Percentiles rank a stretch among this genome's conserved stretches.
Conservation (phyloP, 108 stramenopile genomes). For the Nannochloropsis oceanica region DNA sequence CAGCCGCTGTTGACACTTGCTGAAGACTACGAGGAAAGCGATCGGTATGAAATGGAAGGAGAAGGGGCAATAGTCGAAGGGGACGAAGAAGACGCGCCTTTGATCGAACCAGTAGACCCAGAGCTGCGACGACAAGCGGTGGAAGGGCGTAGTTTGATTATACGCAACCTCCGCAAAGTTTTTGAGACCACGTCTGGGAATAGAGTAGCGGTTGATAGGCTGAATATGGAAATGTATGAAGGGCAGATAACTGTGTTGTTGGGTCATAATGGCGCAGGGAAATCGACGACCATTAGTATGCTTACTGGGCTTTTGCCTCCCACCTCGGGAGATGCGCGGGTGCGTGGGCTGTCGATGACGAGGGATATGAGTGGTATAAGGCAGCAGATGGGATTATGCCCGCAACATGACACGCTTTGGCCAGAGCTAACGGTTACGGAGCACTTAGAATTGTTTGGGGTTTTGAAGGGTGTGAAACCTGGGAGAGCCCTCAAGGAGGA, state of each 20-base stretch:
- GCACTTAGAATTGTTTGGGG: slow-evolving; percentile 46
- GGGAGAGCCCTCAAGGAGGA: slow-evolving; percentile 2
- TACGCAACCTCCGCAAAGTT: slow-evolving; percentile 32
- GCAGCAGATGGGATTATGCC: slow-evolving; percentile 43
- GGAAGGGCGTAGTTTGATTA: slow-evolving; percentile 10
- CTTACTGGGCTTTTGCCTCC: slow-evolving; percentile 76
- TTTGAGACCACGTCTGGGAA: slow-evolving; percentile 48
- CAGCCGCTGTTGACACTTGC: neutral
- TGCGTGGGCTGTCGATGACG: slow-evolving; percentile 42
- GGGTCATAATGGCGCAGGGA: slow-evolving; percentile 67
- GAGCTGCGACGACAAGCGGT: neutral
- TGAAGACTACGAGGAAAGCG: slow-evolving; percentile 27
- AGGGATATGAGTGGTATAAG: slow-evolving; percentile 8
- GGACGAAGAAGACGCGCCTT: neutral
- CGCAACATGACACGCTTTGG: slow-evolving; percentile 53
- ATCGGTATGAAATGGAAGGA: neutral
- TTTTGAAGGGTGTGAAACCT: slow-evolving; percentile 26
- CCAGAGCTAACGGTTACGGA: slow-evolving; percentile 42
- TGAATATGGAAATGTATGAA: slow-evolving; percentile 67
- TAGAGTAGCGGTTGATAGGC: slow-evolving; percentile 69
- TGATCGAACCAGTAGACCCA: neutral
- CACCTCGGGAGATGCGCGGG: slow-evolving; percentile 58
- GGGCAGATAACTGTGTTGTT: slow-evolving; percentile 79
- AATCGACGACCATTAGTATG: slow-evolving; percentile 63
- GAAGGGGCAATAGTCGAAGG: neutral